Conservation (phyloP, 78 protist species). For the Capsaspora owczarzaki region DNA sequence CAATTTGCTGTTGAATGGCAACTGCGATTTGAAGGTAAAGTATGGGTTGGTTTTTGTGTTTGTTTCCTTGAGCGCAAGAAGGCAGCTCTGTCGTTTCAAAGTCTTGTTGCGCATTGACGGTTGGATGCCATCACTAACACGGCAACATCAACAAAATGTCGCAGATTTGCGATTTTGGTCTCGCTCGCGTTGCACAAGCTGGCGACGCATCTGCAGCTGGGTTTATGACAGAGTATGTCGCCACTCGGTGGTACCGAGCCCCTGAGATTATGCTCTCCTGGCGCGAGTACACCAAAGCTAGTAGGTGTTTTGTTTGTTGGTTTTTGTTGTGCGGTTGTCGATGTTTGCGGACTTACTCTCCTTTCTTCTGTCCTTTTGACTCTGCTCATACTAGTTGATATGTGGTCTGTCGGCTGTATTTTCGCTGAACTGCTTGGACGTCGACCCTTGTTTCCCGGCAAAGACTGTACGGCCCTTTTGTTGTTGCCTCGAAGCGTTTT, state of each 20-base stretch:
- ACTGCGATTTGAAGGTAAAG: conserved; percentile 78
- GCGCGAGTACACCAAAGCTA: conserved; percentile 30
- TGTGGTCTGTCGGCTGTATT: neutral
- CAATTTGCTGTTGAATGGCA: conserved; percentile 87
- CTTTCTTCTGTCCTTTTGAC: neutral
- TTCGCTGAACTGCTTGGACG: neutral
- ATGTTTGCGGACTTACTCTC: neutral
- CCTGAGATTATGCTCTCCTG: conserved; percentile 69
- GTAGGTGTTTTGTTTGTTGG: conserved; percentile 7
- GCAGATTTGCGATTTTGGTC: conserved; percentile 48
- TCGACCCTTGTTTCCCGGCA: neutral
- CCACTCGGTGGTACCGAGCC: conserved; percentile 84
- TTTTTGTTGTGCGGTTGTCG: conserved; percentile 25
- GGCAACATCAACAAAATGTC: conserved; percentile 40
- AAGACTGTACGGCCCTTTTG: neutral
- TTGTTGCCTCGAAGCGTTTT: neutral
- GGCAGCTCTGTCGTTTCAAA: neutral
- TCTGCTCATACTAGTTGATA: conserved; percentile 8
- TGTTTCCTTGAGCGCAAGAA: neutral
- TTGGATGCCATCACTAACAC: too few species aligned
- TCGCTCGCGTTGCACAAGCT: conserved; percentile 9
- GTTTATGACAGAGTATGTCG: conserved; percentile 49
- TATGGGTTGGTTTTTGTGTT: neutral
- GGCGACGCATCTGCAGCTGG: neutral
- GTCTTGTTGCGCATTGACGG: neutral